phyloP scores from a whole-genome alignment of 257 asterid genomes.

The Thymus mandschuricus region DNA sequence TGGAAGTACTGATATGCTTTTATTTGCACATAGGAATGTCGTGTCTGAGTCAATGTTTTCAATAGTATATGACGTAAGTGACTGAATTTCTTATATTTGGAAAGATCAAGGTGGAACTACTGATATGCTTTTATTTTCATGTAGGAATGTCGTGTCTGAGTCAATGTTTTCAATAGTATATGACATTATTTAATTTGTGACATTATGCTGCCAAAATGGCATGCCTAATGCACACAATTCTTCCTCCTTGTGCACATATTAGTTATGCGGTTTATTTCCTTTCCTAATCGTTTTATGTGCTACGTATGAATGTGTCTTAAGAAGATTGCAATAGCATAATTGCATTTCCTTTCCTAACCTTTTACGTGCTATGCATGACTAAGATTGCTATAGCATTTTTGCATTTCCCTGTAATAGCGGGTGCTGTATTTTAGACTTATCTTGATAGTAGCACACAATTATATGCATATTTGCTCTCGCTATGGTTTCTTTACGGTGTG shows the following conservation, averaged over 20 bases:
- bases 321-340: slow-evolving; percentile 14
- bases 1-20: not conserved
- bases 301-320: not conserved
- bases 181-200: not conserved
- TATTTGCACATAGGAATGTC: not conserved
- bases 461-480: not conserved
- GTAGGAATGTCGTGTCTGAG: not conserved
- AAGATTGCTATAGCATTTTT: slow-evolving; percentile 15
- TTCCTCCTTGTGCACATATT: not conserved
- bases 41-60: not conserved
- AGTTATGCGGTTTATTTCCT: not conserved
- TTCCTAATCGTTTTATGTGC: not conserved
- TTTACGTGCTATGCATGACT: not conserved
- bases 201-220: not conserved
- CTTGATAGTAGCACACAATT: not conserved
- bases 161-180: not conserved
- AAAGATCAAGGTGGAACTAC: not conserved
- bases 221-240: not conserved
- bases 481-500: not conserved
- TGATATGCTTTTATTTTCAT: not conserved
- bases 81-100: not conserved
- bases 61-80: not conserved
- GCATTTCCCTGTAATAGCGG: not conserved
- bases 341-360: not conserved
- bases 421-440: slow-evolving; percentile 23